These are phyloP conservation scores for Rhodamnia argentea DNA, from an alignment of 345 rosid genomes.

Conservation along the genomic window DNA sequence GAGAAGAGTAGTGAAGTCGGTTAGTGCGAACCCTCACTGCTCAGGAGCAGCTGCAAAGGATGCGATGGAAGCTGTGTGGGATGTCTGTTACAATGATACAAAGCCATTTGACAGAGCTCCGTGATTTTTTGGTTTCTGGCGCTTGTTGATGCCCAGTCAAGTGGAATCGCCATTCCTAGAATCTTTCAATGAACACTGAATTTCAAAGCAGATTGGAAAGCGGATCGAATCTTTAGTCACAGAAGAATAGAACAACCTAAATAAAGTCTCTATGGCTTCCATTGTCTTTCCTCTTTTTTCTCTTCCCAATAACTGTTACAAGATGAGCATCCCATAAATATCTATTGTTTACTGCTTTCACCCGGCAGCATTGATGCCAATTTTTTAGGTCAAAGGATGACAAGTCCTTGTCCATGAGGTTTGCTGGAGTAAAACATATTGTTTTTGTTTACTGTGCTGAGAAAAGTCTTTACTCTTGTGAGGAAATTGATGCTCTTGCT, in stretches of 20 bases:
- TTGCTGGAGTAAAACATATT: neutral
- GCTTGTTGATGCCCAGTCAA: neutral
- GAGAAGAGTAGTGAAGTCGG: constrained; percentile 75
- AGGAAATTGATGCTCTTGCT: neutral
- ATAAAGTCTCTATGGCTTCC: neutral
- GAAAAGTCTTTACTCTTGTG: neutral
- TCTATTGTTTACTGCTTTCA: neutral
- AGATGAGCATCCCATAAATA: neutral
- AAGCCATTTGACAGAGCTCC: constrained; percentile 96
- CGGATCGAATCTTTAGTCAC: neutral
- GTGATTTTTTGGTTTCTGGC: constrained; percentile 12
- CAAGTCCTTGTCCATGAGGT: neutral
- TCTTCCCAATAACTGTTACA: neutral
- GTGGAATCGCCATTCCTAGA: neutral
- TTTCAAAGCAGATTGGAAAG: neutral
- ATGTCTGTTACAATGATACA: constrained; percentile 90
- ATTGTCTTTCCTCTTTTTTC: neutral
- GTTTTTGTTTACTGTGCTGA: neutral
- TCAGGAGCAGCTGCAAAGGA: constrained; percentile 66
- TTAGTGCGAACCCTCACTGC: constrained; percentile 68
- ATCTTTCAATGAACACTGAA: neutral
- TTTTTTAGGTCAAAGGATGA: neutral
- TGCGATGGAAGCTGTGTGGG: constrained; percentile 95
- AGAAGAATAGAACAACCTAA: neutral
- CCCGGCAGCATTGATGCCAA: neutral